Conservation (phyloP, 1,284 basidiomycete species). For the Trichosporon coremiiforme region DNA sequence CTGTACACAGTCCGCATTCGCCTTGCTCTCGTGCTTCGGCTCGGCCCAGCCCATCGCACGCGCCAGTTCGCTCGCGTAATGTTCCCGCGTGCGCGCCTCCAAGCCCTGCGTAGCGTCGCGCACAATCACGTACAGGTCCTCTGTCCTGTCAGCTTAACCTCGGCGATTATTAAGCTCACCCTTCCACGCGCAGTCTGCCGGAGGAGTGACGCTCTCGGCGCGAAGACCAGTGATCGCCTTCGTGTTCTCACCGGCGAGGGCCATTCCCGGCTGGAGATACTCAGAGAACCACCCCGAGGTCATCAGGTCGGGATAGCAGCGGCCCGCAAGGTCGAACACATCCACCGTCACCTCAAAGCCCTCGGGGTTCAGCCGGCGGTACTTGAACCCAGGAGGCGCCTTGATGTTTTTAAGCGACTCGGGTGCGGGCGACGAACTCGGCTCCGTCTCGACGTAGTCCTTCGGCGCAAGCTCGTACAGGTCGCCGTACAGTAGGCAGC, state of each 20-base stretch:
- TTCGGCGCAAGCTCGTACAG: conserved; percentile 37
- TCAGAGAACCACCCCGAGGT: conserved; percentile 24
- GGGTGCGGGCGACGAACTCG: background rate
- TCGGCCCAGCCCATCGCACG: conserved; percentile 15
- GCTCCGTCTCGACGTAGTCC: background rate
- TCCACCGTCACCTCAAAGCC: conserved; percentile 42
- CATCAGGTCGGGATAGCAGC: conserved; percentile 46
- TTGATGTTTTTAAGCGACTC: background rate
- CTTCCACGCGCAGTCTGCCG: conserved; percentile 21
- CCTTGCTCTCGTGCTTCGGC: conserved; percentile 4
- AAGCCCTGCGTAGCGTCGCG: conserved; percentile 25
- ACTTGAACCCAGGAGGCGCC: conserved; percentile 38
- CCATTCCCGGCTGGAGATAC: background rate
- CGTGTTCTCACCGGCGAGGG: conserved; percentile 3
- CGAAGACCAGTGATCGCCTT: conserved; percentile 19
- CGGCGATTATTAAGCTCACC: background rate
- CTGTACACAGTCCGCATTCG: background rate
- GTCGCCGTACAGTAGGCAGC: conserved; percentile 47
- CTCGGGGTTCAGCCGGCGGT: conserved; percentile 39
- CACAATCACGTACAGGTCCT: conserved; percentile 36
- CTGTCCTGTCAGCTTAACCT: conserved; percentile 21
- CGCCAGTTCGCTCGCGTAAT: conserved; percentile 28
- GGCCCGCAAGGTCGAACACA: conserved; percentile 49
- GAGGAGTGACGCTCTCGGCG: background rate
- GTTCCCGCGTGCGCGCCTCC: conserved; percentile 28